Evolutionary conservation across 208 protist genomes (phyloP), one percentile per base, ranked within the genome.

Genomic region (Porcisia deanei): DNA sequence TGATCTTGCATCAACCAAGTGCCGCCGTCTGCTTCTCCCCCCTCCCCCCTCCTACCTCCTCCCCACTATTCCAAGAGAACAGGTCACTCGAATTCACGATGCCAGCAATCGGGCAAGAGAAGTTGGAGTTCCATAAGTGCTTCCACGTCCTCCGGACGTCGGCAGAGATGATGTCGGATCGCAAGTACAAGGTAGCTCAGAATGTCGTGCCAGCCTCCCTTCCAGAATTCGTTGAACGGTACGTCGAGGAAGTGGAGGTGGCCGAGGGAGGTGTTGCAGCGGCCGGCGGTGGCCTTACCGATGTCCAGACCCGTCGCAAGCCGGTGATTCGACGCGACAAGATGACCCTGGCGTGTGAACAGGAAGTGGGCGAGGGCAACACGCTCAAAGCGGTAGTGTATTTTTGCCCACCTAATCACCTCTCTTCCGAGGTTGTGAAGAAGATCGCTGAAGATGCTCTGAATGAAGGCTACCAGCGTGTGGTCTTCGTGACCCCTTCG

Each of bases 141-240:
- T 97, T 90, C 75, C 88, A 91, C 69, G 92, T 92, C 16, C 85
- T 96, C 85, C 68, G 76, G 68, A 97, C 94, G 7, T 91, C 91
- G 3, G 81, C 85, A 9, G 88, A 96, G 77, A 97, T 97, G 94
- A 94, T 95, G 89, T 71, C 72, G 18, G 94, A 97, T 75, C 77
- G 94, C 8, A 83, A 86, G 47, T 97, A 97, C 80, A 79, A 87
- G 45, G 84, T 97, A 16, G 80, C 86, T 22, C 71, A 77, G 20
- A 55, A 81, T 30, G 64, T 91, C 53, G 86, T 94, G 16, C 84
- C 91, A 1, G 47, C 34, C 55, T 88, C 85, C 12, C 83, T 92
- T 18, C 80, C 86, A 34, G 88, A 93, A 54, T 97, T 97, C 71
- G 79, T 86, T 68, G 81, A 85, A 3, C 73, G 73, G 52, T 97